A percentile compares a stretch with the other conserved stretches of the same genome.
phyloP scores from a whole-genome alignment of 1,139 yeast species.

The Magnusiomyces sp. region DNA sequence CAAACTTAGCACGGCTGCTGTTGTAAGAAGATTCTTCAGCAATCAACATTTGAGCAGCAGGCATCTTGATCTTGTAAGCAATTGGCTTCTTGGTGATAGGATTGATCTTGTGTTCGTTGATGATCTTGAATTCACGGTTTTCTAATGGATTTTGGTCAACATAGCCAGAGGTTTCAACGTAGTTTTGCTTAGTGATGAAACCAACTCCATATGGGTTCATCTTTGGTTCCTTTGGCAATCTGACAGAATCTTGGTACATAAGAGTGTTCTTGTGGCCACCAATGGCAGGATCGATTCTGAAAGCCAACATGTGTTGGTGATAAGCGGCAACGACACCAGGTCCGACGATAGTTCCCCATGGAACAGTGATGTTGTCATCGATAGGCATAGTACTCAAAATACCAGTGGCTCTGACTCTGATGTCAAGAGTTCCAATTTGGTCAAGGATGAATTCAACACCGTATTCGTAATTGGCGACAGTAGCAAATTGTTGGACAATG shows the following conservation, averaged over 20 bases:
- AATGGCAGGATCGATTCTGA: slow-evolving; percentile 80
- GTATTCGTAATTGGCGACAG: slow-evolving; percentile 88
- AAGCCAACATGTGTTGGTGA: slow-evolving; percentile 79
- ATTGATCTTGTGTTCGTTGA: slow-evolving; percentile 66
- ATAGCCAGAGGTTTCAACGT: slow-evolving; percentile 63
- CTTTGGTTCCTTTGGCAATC: slow-evolving; percentile 49
- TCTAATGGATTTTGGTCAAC: slow-evolving; percentile 71
- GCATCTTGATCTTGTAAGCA: slow-evolving; percentile 71
- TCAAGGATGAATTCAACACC: slow-evolving; percentile 68
- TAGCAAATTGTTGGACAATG: slow-evolving; percentile 76
- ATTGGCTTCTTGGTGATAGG: slow-evolving; percentile 71
- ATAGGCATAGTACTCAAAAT: slow-evolving; percentile 62
- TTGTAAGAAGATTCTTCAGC: slow-evolving; percentile 59
- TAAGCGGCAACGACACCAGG: slow-evolving; percentile 83
- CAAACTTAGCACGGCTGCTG: slow-evolving; percentile 59
- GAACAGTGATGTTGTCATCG: slow-evolving; percentile 63
- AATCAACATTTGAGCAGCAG: slow-evolving; percentile 66
- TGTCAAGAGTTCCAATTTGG: slow-evolving; percentile 74
- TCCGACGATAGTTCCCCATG: slow-evolving; percentile 79
- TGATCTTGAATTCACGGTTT: slow-evolving; percentile 67
- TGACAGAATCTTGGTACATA: slow-evolving; percentile 63
- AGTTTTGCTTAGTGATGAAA: slow-evolving; percentile 54
- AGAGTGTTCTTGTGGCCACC: slow-evolving; percentile 72
- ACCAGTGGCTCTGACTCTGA: slow-evolving; percentile 86
- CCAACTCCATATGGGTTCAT: slow-evolving; percentile 71